These are phyloP conservation scores for Pterulicium gracile DNA, from an alignment of 1,284 basidiomycete species.

Conservation along the genomic window DNA sequence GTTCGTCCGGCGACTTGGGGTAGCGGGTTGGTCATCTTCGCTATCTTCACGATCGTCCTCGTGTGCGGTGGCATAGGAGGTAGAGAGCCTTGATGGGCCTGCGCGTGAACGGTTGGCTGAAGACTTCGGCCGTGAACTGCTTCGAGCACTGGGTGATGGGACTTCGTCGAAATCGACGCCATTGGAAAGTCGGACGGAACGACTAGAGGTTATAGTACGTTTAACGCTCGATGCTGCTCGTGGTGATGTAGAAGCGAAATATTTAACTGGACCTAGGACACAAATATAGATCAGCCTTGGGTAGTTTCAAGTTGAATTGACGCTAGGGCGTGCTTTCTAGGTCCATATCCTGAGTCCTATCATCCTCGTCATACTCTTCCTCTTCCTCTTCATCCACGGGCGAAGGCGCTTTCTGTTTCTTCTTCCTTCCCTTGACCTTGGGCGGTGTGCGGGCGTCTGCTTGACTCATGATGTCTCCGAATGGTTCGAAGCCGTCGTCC, in stretches of 20 bases:
- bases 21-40: conserved; percentile 19
- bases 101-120: conserved; percentile 25
- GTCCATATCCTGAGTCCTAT: conserved; percentile 52
- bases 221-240: conserved; percentile 31
- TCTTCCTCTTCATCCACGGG: conserved; percentile 19
- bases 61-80: conserved; percentile 19
- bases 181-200: conserved; percentile 39
- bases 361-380: conserved; percentile 41
- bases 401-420: conserved; percentile 26
- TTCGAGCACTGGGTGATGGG: conserved; percentile 45
- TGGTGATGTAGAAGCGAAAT: conserved; percentile 39
- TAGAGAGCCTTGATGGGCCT: conserved; percentile 36
- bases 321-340: conserved; percentile 39
- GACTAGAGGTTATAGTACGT: conserved; percentile 38
- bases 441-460: conserved; percentile 55
- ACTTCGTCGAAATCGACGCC: conserved; percentile 56
- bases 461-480: conserved; percentile 63
- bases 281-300: conserved; percentile 11
- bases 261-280: conserved; percentile 38
- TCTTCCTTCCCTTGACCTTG: conserved; percentile 35
- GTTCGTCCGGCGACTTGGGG: conserved; percentile 14
- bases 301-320: conserved; percentile 1
- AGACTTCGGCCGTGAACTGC: conserved; percentile 25
- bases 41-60: conserved; percentile 20
- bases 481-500: conserved; percentile 79